Base-by-base conservation (phyloP, 148 eudicot genomes). In the Chenopodium berlandieri region DNA sequence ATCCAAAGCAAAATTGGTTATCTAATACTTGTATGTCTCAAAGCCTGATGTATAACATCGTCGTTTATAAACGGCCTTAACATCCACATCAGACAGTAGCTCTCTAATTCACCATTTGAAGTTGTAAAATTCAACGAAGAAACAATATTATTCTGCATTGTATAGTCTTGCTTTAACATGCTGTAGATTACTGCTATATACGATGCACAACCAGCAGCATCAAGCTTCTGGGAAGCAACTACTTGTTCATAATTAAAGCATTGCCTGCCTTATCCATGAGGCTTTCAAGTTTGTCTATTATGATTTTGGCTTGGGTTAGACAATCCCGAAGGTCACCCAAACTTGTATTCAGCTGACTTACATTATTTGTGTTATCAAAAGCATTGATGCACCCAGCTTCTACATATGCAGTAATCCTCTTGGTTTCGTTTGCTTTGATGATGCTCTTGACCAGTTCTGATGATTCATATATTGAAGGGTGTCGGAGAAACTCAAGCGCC, bases 31-130 rank as follows among this genome's bases (percentile, higher is more conserved):
- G 44, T 40, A 20, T 73, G 70, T 56, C 58, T 78, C 89, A 92
- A 87, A 79, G 97, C 96, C 82, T 85, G 83, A 79, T 78, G 87
- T 85, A 92, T 58, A 13, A 92, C 68, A 80, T 90, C 91, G 52
- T 95, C 90, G 30, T 87, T 77, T 62, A 95, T 69, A 80, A 78
- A 95, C 54, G 98, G 97, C 34, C 94, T 86, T 82, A 95, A 73
- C 7, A 94, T 89, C 98, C 96, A 93, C 98, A 95, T 95, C 37
- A 87, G 71, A 82, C 87, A 78, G 58, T 95, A 95, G 74, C 90
- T 92, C 48, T 90, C 93, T 66, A 93, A 76, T 86, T 93, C 96
- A 60, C 79, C 91, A 2, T 84, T 72, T 7, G 91, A 73, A 7
- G 93, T 82, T 78, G 85, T 91, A 65, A 90, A 60, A 85, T 46